phyloP scores from a whole-genome alignment of 257 asterid genomes.

The Agastache rugosa region DNA sequence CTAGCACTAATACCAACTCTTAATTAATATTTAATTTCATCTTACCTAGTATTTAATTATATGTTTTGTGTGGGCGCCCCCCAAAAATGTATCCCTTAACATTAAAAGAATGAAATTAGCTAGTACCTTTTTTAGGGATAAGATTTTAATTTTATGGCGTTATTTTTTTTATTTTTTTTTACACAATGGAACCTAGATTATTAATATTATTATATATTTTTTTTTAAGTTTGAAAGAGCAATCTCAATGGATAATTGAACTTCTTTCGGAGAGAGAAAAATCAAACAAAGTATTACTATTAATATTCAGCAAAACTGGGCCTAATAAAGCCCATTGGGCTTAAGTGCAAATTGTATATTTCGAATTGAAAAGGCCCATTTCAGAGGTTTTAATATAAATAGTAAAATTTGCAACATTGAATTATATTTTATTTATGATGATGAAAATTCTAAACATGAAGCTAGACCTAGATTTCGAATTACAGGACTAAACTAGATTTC shows the following conservation, averaged over 20 bases:
- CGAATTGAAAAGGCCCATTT: not conserved
- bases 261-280: too few species aligned
- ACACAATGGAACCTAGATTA: not conserved
- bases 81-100: not conserved
- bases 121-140: not conserved
- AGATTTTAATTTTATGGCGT: not conserved
- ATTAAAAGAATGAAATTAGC: not conserved
- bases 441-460: too few species aligned
- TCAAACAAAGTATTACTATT: too few species aligned
- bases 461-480: too few species aligned
- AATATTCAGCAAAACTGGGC: not conserved
- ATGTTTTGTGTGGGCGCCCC: not conserved
- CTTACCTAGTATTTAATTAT: not conserved
- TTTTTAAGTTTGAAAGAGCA: too few species aligned
- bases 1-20: constrained; percentile 1
- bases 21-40: not conserved
- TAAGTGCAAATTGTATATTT: not conserved
- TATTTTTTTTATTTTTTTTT: too few species aligned
- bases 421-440: too few species aligned
- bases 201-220: too few species aligned
- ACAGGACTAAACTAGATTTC: too few species aligned
- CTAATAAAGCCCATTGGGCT: not conserved
- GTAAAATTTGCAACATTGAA: too few species aligned
- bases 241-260: too few species aligned
- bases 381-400: not conserved